Percentiles rank a stretch among this genome's conserved stretches.
Conservation (phyloP, 2,329 filamentous ascomycete species). For the Pezicula neosporulosa region DNA sequence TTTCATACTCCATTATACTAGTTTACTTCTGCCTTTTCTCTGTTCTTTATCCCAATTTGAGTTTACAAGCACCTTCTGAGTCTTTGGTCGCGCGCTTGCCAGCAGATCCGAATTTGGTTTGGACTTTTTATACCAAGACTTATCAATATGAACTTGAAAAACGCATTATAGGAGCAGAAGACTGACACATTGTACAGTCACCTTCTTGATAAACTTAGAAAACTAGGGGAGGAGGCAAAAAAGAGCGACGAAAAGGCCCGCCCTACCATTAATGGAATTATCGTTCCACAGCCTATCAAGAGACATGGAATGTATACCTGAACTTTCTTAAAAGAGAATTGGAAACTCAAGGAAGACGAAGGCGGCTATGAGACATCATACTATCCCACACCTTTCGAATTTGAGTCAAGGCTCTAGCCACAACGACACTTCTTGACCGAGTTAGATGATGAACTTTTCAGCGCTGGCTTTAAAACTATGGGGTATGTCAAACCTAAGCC, state of each 20-base stretch:
- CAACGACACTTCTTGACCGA: too few species aligned
- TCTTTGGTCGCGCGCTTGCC: background rate
- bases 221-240: slow-evolving; percentile 36
- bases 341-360: too few species aligned
- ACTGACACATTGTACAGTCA: slow-evolving; percentile 35
- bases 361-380: too few species aligned
- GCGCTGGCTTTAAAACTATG: too few species aligned
- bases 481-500: too few species aligned
- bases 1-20: slow-evolving; percentile 23
- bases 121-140: background rate
- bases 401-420: too few species aligned
- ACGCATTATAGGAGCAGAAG: background rate
- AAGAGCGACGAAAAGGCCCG: slow-evolving; percentile 21
- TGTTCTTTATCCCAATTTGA: background rate
- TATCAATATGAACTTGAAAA: background rate
- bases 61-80: background rate
- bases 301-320: slow-evolving; percentile 1
- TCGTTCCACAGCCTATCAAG: slow-evolving; percentile 43
- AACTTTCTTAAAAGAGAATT: too few species aligned
- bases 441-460: too few species aligned
- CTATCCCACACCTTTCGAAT: too few species aligned
- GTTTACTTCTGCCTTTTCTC: background rate
- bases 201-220: slow-evolving; percentile 52
- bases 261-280: slow-evolving; percentile 30
- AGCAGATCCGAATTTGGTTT: background rate